Evolutionary conservation across 768 basidiomycete species (phyloP), one percentile per base, ranked within the genome.

Genomic region (Leccinum barrowsii): DNA sequence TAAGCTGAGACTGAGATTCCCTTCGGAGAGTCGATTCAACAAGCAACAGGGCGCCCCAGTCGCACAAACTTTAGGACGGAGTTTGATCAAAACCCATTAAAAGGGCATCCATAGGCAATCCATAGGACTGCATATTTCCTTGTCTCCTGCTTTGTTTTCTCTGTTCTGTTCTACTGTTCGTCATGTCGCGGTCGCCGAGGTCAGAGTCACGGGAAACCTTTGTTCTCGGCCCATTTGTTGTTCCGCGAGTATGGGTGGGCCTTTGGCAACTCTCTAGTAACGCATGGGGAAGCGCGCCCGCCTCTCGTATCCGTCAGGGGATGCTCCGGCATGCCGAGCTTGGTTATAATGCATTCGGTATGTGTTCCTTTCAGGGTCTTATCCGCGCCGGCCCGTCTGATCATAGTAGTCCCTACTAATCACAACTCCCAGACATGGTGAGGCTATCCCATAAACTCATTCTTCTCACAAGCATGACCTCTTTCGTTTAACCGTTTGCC

Each of bases 211-310:
- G 63, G 47, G 83, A 86, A 70, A 80, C 78, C 0, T 83, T 83
- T 62, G 70, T 67, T 21, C 77, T 89, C 22, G 88, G 87, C 15
- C 80, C 82, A 5, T 80, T 83, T 63, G 65, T 66, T 22, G 79
- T 78, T 19, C 85, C 90, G 35, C 82, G 90, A 55, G 67, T 92
- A 55, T 90, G 87, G 86, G 82, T 80, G 7, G 90, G 90, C 10
- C 80, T 93, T 3, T 93, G 91, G 91, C 92, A 93, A 61, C 81
- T 93, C 37, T 91, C 91, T 11, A 88, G 88, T 67, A 88, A 86
- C 52, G 90, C 90, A 2, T 93, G 91, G 91, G 91, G 92, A 19
- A 87, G 82, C 50, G 87, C 87, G 2, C 78, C 87, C 0, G 82
- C 83, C 1, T 64, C 79, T 30, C 85, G 83, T 65, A 81, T 93